Evolutionary conservation across 2,329 filamentous ascomycete genomes (phyloP).

Genomic region (Trichoderma sp.): DNA sequence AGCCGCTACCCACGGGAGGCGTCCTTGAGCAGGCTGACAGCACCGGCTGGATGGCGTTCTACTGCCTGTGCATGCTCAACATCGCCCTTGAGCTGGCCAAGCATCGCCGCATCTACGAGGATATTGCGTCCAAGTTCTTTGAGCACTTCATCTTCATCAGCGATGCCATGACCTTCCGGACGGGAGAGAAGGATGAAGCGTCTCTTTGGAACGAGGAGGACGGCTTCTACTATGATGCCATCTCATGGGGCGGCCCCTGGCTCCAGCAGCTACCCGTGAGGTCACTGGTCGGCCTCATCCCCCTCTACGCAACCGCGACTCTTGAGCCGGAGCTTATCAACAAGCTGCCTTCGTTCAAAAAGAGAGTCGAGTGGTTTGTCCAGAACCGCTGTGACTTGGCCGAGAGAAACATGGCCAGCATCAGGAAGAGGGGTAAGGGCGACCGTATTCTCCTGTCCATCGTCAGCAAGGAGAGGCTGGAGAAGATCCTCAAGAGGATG

Average conservation of each 20-base stretch:
- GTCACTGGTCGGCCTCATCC: constrained; percentile 90
- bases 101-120: constrained; percentile 91
- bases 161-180: constrained; percentile 90
- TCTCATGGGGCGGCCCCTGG: constrained; percentile 93
- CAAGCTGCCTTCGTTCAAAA: constrained; percentile 89
- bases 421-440: constrained; percentile 86
- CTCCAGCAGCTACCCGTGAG: constrained; percentile 89
- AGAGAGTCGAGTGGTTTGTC: constrained; percentile 91
- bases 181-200: constrained; percentile 69
- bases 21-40: constrained; percentile 95
- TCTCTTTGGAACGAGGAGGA: constrained; percentile 96
- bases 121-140: constrained; percentile 97
- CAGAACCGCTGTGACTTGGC: constrained; percentile 83
- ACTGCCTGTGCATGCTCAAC: constrained; percentile 94
- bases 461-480: constrained; percentile 88
- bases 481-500: constrained; percentile 88
- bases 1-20: constrained; percentile 90
- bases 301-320: constrained; percentile 87
- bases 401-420: constrained; percentile 92
- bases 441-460: constrained; percentile 85
- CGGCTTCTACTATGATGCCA: constrained; percentile 98
- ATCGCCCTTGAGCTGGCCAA: constrained; percentile 94
- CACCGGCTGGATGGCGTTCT: constrained; percentile 99
- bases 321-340: constrained; percentile 93
- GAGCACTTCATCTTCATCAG: constrained; percentile 98